Evolutionary conservation across 371 early-diverging fungal species (phyloP), one percentile per base, ranked within the genome.

Genomic region (Capillidium rhysosporum): DNA sequence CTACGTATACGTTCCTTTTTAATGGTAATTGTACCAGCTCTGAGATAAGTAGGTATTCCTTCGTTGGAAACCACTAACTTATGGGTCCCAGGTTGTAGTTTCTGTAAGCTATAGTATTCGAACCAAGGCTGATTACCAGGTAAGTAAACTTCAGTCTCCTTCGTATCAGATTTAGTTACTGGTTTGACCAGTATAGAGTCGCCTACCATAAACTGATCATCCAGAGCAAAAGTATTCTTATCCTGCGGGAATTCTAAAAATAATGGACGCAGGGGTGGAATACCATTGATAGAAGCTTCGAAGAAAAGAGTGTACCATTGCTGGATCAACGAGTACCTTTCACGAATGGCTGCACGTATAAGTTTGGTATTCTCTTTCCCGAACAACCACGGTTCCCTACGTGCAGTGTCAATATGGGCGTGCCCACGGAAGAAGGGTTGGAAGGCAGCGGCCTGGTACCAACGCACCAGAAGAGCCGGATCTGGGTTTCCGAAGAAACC

Each of bases 311-410:
- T 88, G 66, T 89, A 90, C 70, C 83, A 72, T 62, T 77, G 82
- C 14, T 89, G 85, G 48, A 92, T 56, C 1, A 84, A 62, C 1
- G 75, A 65, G 64, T 92, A 92, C 31, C 93, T 77, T 38, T 70
- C 65, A 21, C 81, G 69, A 24, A 92, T 62, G 2, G 82, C 79
- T 24, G 72, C 69, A 2, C 86, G 79, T 30, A 86, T 81, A 52
- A 72, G 70, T 0, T 63, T 55, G 8, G 80, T 80, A 57, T 79
- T 77, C 2, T 79, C 80, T 49, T 87, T 87, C 18, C 84, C 90
- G 64, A 86, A 78, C 28, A 95, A 61, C 84, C 93, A 98, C 7
- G 98, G 96, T 62, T 96, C 96, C 31, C 94, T 79, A 23, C 98
- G 83, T 66, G 89, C 89, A 58, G 93, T 88, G 65, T 85, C 89